A percentile compares a stretch with the other conserved stretches of the same genome.
Evolutionary conservation across 2,329 filamentous ascomycete genomes (phyloP).

Genomic region (Alternaria conjuncta): DNA sequence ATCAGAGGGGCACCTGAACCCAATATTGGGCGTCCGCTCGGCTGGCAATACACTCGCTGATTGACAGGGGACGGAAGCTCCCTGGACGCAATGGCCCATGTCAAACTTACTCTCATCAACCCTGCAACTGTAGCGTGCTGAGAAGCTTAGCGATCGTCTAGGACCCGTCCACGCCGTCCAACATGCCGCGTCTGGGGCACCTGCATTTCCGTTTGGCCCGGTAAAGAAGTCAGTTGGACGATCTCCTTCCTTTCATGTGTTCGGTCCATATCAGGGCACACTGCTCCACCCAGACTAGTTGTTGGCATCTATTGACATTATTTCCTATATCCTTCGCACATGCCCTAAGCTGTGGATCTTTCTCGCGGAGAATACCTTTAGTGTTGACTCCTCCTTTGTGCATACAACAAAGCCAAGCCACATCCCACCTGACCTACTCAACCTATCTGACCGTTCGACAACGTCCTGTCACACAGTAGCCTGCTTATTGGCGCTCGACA

Average conservation of each 20-base stretch:
- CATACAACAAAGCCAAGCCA: not conserved
- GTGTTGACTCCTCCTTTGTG: conserved; percentile 11
- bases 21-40: conserved; percentile 8
- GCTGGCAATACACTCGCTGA: conserved; percentile 21
- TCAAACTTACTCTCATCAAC: conserved; percentile 16
- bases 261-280: conserved; percentile 1
- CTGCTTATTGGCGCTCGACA: not conserved
- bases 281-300: conserved; percentile 2
- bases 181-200: conserved; percentile 20
- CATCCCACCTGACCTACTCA: not conserved
- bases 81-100: conserved; percentile 4
- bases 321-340: conserved; percentile 9
- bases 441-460: not conserved
- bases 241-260: conserved; percentile 21
- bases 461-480: not conserved
- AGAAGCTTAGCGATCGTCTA: conserved; percentile 15
- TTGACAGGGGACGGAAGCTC: conserved; percentile 16
- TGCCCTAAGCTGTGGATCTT: conserved; percentile 1
- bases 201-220: conserved; percentile 22
- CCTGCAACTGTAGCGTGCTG: conserved; percentile 19
- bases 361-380: conserved; percentile 8
- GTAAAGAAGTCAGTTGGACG: conserved; percentile 20
- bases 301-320: conserved; percentile 5
- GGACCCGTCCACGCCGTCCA: conserved; percentile 16
- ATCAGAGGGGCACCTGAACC: conserved; percentile 3